Conservation (phyloP, 371 early-diverging fungal species). For the Mucor indicus region DNA sequence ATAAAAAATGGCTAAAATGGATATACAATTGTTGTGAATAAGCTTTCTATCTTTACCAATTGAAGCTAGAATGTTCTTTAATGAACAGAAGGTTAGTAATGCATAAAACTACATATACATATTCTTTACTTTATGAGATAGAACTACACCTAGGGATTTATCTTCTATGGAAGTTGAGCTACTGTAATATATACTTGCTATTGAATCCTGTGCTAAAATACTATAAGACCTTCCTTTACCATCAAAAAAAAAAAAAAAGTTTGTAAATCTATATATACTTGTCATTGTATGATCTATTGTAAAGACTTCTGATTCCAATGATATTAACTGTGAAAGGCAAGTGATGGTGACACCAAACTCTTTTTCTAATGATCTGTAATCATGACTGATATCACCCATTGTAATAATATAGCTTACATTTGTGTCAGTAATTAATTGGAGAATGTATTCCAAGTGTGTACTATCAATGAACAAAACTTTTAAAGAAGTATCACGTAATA, state of each 20-base stretch:
- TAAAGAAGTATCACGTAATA: constrained; percentile 13
- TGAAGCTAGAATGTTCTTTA: too few species aligned
- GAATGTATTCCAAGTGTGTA: constrained; percentile 5
- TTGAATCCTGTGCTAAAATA: constrained; percentile 19
- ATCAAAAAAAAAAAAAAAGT: background rate
- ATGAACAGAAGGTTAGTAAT: too few species aligned
- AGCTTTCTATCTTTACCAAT: too few species aligned
- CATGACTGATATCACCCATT: constrained; percentile 2
- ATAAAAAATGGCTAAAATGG: too few species aligned
- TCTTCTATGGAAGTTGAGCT: too few species aligned
- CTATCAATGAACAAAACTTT: constrained; percentile 19
- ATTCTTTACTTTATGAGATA: constrained; percentile 30
- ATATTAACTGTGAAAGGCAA: background rate
- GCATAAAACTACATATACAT: too few species aligned
- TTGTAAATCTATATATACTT: background rate
- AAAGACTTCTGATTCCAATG: background rate
- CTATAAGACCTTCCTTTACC: constrained; percentile 1
- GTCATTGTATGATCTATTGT: background rate
- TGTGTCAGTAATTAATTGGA: constrained; percentile 14
- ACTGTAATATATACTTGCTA: constrained; percentile 21
- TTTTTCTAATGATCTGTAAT: background rate
- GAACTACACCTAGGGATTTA: constrained; percentile 15
- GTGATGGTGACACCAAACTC: background rate
- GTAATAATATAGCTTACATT: constrained; percentile 20
- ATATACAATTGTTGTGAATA: too few species aligned